Evolutionary conservation across 768 basidiomycete genomes (phyloP).

Genomic region (Galerina marginata): DNA sequence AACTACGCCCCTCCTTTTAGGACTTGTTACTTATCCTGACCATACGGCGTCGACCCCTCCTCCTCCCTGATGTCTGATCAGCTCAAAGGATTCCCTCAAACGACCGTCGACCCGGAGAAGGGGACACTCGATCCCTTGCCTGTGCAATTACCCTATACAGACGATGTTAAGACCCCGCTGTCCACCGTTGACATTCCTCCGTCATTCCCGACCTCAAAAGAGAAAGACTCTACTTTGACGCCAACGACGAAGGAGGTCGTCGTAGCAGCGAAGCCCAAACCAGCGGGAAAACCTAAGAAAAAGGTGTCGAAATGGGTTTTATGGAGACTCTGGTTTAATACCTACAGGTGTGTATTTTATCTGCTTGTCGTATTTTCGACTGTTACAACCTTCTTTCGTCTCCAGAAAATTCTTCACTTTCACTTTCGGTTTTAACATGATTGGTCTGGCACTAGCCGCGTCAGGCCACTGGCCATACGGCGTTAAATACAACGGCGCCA

Average conservation of each 20-base stretch:
- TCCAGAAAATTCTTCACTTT: slow-evolving; percentile 73
- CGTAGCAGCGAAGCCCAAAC: slow-evolving; percentile 41
- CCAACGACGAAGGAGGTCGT: slow-evolving; percentile 40
- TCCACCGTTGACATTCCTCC: slow-evolving; percentile 16
- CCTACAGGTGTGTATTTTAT: slow-evolving; percentile 55
- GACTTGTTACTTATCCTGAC: slow-evolving; percentile 21
- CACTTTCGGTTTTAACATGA: slow-evolving; percentile 63
- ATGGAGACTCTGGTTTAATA: slow-evolving; percentile 73
- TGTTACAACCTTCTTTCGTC: neutral
- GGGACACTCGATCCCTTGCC: slow-evolving; percentile 55
- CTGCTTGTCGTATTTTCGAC: neutral
- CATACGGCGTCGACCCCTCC: slow-evolving; percentile 22
- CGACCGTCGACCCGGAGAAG: slow-evolving; percentile 62
- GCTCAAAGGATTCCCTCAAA: slow-evolving; percentile 40
- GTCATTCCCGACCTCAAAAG: slow-evolving; percentile 39
- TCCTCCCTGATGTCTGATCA: slow-evolving; percentile 48
- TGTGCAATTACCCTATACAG: slow-evolving; percentile 35
- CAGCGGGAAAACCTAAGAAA: slow-evolving; percentile 52
- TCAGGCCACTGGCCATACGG: slow-evolving; percentile 73
- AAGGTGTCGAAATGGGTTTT: slow-evolving; percentile 64
- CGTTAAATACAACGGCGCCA: slow-evolving; percentile 61
- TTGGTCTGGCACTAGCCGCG: slow-evolving; percentile 63
- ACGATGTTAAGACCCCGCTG: slow-evolving; percentile 41
- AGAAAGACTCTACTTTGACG: slow-evolving; percentile 46
- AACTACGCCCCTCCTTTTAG: slow-evolving; percentile 29